Percentiles rank a stretch among this genome's conserved stretches.
phyloP scores from a whole-genome alignment of 495 filamentous ascomycete genomes.

The Tuber umbilicatum region DNA sequence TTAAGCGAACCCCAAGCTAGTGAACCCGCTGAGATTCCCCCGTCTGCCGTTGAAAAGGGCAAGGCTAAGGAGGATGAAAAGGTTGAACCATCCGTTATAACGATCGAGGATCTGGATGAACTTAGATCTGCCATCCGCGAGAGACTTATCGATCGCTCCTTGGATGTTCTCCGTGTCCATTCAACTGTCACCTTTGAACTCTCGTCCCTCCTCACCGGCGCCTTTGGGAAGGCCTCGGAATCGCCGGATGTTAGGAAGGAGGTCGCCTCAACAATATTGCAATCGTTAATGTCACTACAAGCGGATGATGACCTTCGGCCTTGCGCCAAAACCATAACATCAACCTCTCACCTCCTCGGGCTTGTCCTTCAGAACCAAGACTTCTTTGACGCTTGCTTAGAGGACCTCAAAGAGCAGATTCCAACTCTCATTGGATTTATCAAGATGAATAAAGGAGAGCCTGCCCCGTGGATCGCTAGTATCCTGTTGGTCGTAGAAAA shows the following conservation, averaged over 20 bases:
- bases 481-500: constrained; percentile 86
- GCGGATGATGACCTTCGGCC: constrained; percentile 59
- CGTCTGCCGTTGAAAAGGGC: constrained; percentile 33
- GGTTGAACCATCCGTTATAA: constrained; percentile 46
- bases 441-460: constrained; percentile 65
- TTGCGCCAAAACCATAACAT: constrained; percentile 75
- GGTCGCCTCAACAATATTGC: constrained; percentile 73
- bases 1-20: constrained; percentile 36
- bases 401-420: constrained; percentile 73
- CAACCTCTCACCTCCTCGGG: constrained; percentile 87
- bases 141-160: constrained; percentile 76
- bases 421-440: constrained; percentile 70
- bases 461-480: constrained; percentile 85
- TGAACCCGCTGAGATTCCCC: constrained; percentile 41
- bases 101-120: constrained; percentile 75
- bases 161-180: constrained; percentile 83
- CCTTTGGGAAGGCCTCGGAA: constrained; percentile 62
- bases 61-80: constrained; percentile 38
- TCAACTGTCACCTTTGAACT: constrained; percentile 87
- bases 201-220: constrained; percentile 72
- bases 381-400: constrained; percentile 72
- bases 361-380: constrained; percentile 72
- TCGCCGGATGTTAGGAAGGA: constrained; percentile 61
- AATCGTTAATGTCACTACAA: constrained; percentile 77
- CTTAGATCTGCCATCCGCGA: constrained; percentile 65